Base-by-base conservation (phyloP, 768 basidiomycete genomes). In the Xanthoconium purpureum region DNA sequence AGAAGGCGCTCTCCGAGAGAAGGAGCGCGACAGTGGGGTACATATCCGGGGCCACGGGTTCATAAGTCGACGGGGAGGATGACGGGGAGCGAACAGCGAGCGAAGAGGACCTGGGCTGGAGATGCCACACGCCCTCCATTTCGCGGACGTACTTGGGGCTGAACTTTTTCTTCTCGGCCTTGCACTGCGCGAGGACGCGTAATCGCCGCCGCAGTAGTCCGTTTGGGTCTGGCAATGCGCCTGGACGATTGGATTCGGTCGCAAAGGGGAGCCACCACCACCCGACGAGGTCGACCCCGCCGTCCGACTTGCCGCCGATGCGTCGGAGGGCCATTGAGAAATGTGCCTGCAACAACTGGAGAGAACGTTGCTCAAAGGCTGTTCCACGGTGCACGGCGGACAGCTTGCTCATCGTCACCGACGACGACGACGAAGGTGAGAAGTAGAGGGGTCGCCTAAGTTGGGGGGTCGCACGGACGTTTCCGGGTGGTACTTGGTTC, bases 301-400 rank as follows among this genome's bases (percentile, higher is more conserved):
- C 92, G 68, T 96, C 94, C n/a, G 83, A 79, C 64, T 79, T 84
- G n/a, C 94, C 92, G 5, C 94, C 94, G 15, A 94, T 84, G 49
- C 84, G 83, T 45, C 73, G 77, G 5, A 95, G 78, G 2, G 85
- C 79, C 94, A 96, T 97, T 36, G 88, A 90, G 47, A 95, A 74
- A 45, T 82, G 71, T 3, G 79, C 69, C 37, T 83, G 81, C 6
- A 94, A 78, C 6, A 91, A 63, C 10, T 71, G 67, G 29, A 87
- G 78, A 0, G 87, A 84, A 2, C 86, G 82, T 30, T 81, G 68
- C 68, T 97, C 94, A 65, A 94, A 97, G 0, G 83, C 82, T 2
- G 73, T 77, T 3, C 94, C 94, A 30, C 84, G 80, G 52, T 85
- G 81, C 1, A 87, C 82, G 0, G 84, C 76, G 5, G 88, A 82